These are phyloP conservation scores for Dysphania ambrosioides DNA, from an alignment of 148 eudicot genomes.

Conservation along the genomic window DNA sequence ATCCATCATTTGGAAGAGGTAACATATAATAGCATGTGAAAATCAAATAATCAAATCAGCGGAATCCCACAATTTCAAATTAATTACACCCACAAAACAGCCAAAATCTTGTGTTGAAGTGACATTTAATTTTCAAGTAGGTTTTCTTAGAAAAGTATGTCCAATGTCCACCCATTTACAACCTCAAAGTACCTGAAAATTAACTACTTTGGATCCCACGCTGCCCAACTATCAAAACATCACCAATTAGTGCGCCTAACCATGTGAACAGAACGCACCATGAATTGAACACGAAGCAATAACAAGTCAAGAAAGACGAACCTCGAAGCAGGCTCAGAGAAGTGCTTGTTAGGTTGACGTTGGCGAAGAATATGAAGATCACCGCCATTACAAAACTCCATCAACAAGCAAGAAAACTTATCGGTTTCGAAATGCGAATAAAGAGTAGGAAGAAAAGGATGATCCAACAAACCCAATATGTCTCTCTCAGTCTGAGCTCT, in stretches of 20 bases:
- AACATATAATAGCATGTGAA: neutral
- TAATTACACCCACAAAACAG: too few relatives aligned
- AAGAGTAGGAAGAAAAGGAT: constrained; percentile 76
- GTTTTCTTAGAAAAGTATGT: neutral
- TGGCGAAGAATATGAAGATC: constrained; percentile 83
- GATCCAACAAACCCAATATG: constrained; percentile 70
- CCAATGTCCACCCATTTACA: constrained; percentile 2
- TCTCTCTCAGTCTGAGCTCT: constrained; percentile 87
- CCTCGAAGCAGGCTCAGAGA: constrained; percentile 77
- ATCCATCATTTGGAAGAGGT: constrained; percentile 6
- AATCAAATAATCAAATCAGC: neutral
- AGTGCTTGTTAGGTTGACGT: constrained; percentile 68
- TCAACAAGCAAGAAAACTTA: constrained; percentile 71
- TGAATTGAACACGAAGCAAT: too few relatives aligned
- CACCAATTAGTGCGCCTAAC: neutral
- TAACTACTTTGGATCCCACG: neutral
- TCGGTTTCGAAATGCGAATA: constrained; percentile 79
- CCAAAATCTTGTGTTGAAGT: constrained; percentile 17
- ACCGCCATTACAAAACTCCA: constrained; percentile 89
- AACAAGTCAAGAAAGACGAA: too few relatives aligned
- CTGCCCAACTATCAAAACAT: neutral
- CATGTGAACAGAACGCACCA: too few relatives aligned
- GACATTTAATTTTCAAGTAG: constrained; percentile 20
- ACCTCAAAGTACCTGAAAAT: neutral
- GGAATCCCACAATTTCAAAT: constrained; percentile 21